Conservation (phyloP, 202 grass and related monocot species). For the Setaria italica region DNA sequence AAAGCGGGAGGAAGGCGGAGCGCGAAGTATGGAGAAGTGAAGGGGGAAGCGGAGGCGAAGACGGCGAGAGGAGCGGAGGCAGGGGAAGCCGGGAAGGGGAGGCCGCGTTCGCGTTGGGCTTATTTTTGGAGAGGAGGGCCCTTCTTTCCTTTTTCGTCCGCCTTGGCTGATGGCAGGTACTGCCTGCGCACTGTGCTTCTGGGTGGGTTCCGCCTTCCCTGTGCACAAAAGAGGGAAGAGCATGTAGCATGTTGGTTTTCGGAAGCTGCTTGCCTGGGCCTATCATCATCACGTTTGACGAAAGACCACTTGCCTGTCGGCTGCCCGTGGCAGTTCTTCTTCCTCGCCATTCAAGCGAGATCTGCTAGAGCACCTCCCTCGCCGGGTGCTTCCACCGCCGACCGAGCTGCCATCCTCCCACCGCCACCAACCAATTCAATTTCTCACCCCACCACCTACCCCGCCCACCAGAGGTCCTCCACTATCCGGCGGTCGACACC, state of each 20-base stretch:
- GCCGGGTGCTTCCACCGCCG: too few relatives aligned
- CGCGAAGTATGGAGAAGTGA: conserved; percentile 49
- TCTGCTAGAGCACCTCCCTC: too few relatives aligned
- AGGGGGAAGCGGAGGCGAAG: not conserved
- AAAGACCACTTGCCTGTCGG: too few relatives aligned
- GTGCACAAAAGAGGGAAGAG: not conserved
- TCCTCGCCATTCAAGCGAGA: too few relatives aligned
- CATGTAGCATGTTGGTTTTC: not conserved
- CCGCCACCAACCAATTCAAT: too few relatives aligned
- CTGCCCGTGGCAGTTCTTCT: too few relatives aligned
- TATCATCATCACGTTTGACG: not conserved
- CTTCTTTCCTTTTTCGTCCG: not conserved
- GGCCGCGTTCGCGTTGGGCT: not conserved
- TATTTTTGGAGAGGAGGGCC: conserved; percentile 26
- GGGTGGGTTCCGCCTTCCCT: not conserved
- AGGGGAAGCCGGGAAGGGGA: too few relatives aligned
- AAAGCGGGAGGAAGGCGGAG: conserved; percentile 40
- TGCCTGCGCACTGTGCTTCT: not conserved
- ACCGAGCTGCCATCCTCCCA: too few relatives aligned
- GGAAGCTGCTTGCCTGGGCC: not conserved
- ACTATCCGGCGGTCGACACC: too few relatives aligned
- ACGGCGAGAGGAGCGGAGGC: not conserved
- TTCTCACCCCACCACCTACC: too few relatives aligned
- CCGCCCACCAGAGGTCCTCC: too few relatives aligned
- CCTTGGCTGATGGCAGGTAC: not conserved